phyloP scores from a whole-genome alignment of 257 asterid species.

The Solanum megistacrolobum region DNA sequence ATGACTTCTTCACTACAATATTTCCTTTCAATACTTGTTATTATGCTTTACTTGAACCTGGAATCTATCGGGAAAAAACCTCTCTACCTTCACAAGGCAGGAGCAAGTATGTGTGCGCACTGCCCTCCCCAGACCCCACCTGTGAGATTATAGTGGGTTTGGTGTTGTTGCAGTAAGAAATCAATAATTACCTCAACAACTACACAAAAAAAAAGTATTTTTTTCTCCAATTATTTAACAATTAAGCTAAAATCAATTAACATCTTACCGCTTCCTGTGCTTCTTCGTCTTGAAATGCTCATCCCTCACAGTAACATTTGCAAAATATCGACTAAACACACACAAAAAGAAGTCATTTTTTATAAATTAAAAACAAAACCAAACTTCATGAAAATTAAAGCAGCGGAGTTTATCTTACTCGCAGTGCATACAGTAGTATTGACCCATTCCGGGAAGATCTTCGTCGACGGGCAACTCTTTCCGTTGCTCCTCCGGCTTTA shows the following conservation, averaged over 20 bases:
- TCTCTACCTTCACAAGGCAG: background rate
- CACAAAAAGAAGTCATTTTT: background rate
- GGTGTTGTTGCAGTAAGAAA: background rate
- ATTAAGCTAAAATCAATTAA: background rate
- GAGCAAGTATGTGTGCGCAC: background rate
- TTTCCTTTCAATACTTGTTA: background rate
- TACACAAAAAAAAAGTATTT: background rate
- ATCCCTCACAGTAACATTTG: conserved; percentile 63
- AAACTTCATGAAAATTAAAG: background rate
- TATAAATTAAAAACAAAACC: background rate
- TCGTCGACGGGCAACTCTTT: conserved; percentile 66
- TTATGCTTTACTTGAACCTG: background rate
- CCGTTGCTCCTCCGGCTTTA: conserved; percentile 30
- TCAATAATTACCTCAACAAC: background rate
- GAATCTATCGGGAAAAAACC: background rate
- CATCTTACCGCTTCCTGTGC: conserved; percentile 70
- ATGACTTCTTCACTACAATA: background rate
- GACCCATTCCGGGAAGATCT: conserved; percentile 96
- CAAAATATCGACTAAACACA: conserved; percentile 61
- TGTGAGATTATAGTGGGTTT: too few species aligned
- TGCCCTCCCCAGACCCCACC: background rate
- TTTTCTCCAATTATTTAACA: background rate
- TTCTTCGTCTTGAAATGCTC: conserved; percentile 80
- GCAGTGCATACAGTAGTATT: conserved; percentile 80
- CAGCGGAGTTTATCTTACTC: conserved; percentile 33